Percentiles rank a stretch among this genome's conserved stretches.
Conservation (phyloP, 352 stramenopile species). For the Globisporangium iwayamae region DNA sequence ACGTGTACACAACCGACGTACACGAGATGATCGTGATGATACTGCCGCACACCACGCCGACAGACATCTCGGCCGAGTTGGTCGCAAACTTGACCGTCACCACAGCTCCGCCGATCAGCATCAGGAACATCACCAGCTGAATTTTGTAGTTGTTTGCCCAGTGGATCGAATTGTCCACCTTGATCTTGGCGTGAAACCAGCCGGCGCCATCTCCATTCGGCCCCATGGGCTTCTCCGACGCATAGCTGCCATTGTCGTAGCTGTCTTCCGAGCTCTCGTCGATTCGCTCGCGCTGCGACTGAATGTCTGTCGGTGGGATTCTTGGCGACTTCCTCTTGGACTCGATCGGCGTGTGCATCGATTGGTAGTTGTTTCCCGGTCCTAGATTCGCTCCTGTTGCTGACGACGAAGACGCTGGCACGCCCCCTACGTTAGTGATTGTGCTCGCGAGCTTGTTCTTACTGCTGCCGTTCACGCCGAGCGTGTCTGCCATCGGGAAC, state of each 20-base stretch:
- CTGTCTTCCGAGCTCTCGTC: slow-evolving; percentile 77
- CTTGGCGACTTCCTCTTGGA: slow-evolving; percentile 27
- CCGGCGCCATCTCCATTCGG: slow-evolving; percentile 54
- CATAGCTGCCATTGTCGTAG: slow-evolving; percentile 67
- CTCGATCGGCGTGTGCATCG: slow-evolving; percentile 55
- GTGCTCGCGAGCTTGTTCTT: slow-evolving; percentile 5
- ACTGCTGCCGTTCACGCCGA: slow-evolving; percentile 4
- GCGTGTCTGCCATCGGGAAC: slow-evolving; percentile 16
- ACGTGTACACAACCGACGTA: slow-evolving; percentile 73
- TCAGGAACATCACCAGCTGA: slow-evolving; percentile 71
- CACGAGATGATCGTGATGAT: slow-evolving; percentile 79
- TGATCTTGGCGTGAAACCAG: slow-evolving; percentile 88
- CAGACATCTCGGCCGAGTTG: slow-evolving; percentile 48
- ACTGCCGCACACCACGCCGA: slow-evolving; percentile 71
- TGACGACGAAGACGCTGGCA: neutral
- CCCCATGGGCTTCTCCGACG: slow-evolving; percentile 55
- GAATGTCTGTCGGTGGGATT: slow-evolving; percentile 11
- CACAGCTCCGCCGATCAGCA: slow-evolving; percentile 53
- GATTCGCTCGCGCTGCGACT: slow-evolving; percentile 33
- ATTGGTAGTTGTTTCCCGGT: slow-evolving; percentile 31
- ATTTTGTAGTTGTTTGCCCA: slow-evolving; percentile 90
- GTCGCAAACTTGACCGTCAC: slow-evolving; percentile 59
- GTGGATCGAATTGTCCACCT: slow-evolving; percentile 79
- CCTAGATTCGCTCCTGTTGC: neutral
- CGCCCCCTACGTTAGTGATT: neutral